These are phyloP conservation scores for Gnomoniopsis sp. DNA, from an alignment of 2,329 filamentous ascomycete species.

Conservation along the genomic window DNA sequence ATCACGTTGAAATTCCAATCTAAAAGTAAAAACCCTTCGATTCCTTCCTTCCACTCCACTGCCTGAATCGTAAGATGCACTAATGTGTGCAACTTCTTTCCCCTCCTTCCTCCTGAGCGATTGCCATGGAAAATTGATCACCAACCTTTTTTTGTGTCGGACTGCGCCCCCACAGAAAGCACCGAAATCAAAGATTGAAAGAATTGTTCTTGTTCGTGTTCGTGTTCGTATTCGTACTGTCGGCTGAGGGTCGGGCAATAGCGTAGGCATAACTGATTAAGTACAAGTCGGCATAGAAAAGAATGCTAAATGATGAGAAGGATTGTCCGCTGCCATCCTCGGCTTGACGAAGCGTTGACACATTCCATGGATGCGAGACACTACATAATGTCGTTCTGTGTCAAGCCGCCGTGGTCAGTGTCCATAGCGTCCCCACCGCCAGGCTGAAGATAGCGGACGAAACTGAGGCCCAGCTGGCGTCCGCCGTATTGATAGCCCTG, in stretches of 20 bases:
- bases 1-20: slow-evolving; percentile 41
- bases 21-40: slow-evolving; percentile 32
- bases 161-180: background rate
- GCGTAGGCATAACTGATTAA: background rate
- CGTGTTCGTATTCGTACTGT: background rate
- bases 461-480: slow-evolving; percentile 87
- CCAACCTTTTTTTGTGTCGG: background rate
- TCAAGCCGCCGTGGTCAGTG: slow-evolving; percentile 70
- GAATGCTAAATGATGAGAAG: slow-evolving; percentile 2
- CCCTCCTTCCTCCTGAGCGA: background rate
- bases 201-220: background rate
- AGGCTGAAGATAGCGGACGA: slow-evolving; percentile 83
- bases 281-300: slow-evolving; percentile 5
- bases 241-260: background rate
- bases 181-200: background rate
- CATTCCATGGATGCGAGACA: slow-evolving; percentile 20
- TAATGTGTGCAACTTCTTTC: background rate
- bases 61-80: background rate
- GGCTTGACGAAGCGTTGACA: background rate
- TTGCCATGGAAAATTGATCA: background rate
- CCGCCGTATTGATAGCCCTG: slow-evolving; percentile 97
- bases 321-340: background rate
- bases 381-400: slow-evolving; percentile 98
- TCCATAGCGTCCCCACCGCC: slow-evolving; percentile 73
- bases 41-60: slow-evolving; percentile 19